Percentiles rank a stretch among this genome's conserved stretches.
These are phyloP conservation scores for Trichoderma afroharzianum DNA, from an alignment of 2,329 filamentous ascomycete genomes.

Conservation along the genomic window DNA sequence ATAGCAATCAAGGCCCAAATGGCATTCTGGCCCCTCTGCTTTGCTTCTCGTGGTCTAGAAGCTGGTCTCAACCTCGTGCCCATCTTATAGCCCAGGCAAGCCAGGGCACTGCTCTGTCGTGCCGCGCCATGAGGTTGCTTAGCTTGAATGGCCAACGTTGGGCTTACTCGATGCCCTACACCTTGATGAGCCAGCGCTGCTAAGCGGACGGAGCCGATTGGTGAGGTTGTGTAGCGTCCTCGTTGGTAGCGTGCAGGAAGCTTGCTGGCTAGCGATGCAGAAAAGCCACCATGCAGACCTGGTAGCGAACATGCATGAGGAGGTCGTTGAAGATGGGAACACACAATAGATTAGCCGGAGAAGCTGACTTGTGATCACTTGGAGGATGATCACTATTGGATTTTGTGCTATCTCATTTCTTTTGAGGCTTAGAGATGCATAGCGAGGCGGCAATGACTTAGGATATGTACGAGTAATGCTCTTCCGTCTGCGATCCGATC, in stretches of 20 bases:
- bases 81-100: not conserved
- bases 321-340: not conserved
- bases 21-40: not conserved
- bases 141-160: not conserved
- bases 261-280: not conserved
- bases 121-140: not conserved
- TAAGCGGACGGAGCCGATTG: conserved; percentile 14
- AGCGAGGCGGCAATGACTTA: not conserved
- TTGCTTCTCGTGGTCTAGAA: not conserved
- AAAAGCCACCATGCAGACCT: not conserved
- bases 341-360: not conserved
- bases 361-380: not conserved
- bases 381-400: not conserved
- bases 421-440: not conserved
- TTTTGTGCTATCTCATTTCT: not conserved
- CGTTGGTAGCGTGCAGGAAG: not conserved
- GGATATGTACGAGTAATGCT: not conserved
- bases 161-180: not conserved
- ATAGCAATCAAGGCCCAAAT: not conserved
- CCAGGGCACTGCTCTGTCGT: not conserved
- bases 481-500: not conserved
- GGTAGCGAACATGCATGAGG: not conserved
- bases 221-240: not conserved
- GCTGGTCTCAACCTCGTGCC: not conserved
- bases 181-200: not conserved